Conservation (phyloP, 257 asterid species). For the Lithospermum erythrorhizon region DNA sequence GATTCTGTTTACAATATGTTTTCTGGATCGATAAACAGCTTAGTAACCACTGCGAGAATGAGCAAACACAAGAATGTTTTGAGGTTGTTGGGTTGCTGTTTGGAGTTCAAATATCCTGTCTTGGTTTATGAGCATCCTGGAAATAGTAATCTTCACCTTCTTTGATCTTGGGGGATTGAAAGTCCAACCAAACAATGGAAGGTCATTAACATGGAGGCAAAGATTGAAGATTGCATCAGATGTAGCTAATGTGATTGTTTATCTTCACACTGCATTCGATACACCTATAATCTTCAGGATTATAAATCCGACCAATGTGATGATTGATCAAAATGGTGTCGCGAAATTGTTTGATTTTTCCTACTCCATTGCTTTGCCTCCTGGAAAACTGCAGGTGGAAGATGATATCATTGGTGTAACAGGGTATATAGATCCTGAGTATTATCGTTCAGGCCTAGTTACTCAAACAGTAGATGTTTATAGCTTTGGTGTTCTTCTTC, state of each 20-base stretch:
- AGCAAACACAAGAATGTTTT: slow-evolving; percentile 10
- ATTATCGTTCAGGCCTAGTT: background rate
- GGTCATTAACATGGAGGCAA: slow-evolving; percentile 6
- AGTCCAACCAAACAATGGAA: too few relatives aligned
- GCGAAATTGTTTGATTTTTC: slow-evolving; percentile 12
- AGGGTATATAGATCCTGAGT: slow-evolving; percentile 1
- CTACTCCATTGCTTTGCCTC: slow-evolving; percentile 11
- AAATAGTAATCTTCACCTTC: slow-evolving; percentile 1
- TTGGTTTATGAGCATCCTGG: background rate
- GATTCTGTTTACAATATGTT: background rate
- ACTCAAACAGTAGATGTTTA: slow-evolving; percentile 3
- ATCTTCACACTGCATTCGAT: slow-evolving; percentile 10
- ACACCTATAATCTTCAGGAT: slow-evolving; percentile 10
- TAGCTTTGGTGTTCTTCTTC: slow-evolving; percentile 7
- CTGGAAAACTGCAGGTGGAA: slow-evolving; percentile 8
- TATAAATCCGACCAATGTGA: slow-evolving; percentile 5
- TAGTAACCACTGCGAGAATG: background rate
- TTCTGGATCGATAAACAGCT: slow-evolving; percentile 5
- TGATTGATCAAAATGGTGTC: slow-evolving; percentile 4
- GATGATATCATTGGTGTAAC: slow-evolving; percentile 6
- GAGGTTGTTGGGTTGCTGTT: slow-evolving; percentile 6
- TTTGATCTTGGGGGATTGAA: background rate
- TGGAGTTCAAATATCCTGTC: slow-evolving; percentile 2
- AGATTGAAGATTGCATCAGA: slow-evolving; percentile 7
- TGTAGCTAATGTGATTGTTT: slow-evolving; percentile 1